Evolutionary conservation across 1,139 yeast genomes (phyloP).

Genomic region (Suhomyces ambrosiae): DNA sequence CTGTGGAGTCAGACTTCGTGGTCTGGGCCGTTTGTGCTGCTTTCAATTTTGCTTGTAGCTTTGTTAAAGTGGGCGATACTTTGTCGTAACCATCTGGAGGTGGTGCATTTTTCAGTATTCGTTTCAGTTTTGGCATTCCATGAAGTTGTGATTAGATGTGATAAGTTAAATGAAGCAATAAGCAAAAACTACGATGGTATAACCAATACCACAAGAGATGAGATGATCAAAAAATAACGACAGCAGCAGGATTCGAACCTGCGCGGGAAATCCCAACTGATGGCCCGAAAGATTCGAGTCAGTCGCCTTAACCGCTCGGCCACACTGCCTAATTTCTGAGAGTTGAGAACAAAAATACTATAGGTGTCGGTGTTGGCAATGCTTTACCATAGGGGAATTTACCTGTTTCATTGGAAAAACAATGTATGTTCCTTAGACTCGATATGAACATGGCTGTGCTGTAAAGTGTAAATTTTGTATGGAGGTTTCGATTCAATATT

Average conservation of each 20-base stretch:
- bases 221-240: slow-evolving; percentile 36
- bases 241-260: slow-evolving; percentile 91
- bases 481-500: no score
- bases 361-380: no score
- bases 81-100: slow-evolving; percentile 80
- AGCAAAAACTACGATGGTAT: neutral
- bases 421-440: no score
- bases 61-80: slow-evolving; percentile 68
- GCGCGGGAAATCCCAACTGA: slow-evolving; percentile 82
- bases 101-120: slow-evolving; percentile 19
- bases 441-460: no score
- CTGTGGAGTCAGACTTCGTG: slow-evolving; percentile 20
- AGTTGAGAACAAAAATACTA: no score
- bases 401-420: no score
- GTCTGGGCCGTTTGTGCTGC: slow-evolving; percentile 49
- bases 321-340: slow-evolving; percentile 16
- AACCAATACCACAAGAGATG: no score
- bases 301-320: slow-evolving; percentile 23
- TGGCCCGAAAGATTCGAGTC: slow-evolving; percentile 20
- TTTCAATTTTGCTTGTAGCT: slow-evolving; percentile 61
- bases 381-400: no score
- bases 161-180: neutral
- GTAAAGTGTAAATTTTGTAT: no score
- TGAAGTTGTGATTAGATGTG: neutral
- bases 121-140: slow-evolving; percentile 17